Base-by-base conservation (phyloP, 108 stramenopile genomes). In the Ochromonas danica region DNA sequence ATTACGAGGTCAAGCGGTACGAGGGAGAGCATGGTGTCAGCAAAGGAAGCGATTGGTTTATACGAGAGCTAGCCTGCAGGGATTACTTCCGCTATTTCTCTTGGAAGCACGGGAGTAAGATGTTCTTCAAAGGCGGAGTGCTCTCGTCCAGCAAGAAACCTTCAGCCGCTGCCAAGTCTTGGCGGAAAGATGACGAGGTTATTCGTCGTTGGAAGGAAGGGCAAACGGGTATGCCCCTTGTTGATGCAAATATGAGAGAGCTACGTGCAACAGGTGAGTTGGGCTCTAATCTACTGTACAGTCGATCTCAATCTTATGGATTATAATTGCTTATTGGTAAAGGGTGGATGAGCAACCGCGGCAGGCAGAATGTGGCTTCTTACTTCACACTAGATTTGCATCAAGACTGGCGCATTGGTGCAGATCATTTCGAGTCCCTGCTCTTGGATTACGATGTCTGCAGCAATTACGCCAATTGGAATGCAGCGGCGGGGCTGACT, bases 171-270 rank as follows among this genome's bases (percentile, higher is more conserved):
- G n/a, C n/a, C n/a, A 1, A 27, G 14, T 22, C 45, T 39, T 82
- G 83, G 81, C 2, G 0, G 30, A 28, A 40, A 35, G 78, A 81
- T 28, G 14, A n/a, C 22, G 70, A 28, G 22, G 0, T 0, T 42
- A 22, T 95, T 88, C 89, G 89, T 84, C 71, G 91, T 88, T 79
- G 97, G 97, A 43, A 89, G 81, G 86, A 91, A 88, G 78, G 97
- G 0, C 42, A 90, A 1, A 96, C 96, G 0, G 91, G 91, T 36
- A 93, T 89, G 81, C 98, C 98, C 0, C 75, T 98, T 67, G 93
- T 96, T 43, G 98, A 99, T 84, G 98, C 96, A 80, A 97, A 98
- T 84, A 99, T 97, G 98, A 86, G 98, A 28, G 98, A 99, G 88
- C 85, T 99, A 1, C 81, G 80, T 3, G 91, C 91, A 0, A 95